phyloP scores from a whole-genome alignment of 495 filamentous ascomycete species.

The Penicillium pancosmium region DNA sequence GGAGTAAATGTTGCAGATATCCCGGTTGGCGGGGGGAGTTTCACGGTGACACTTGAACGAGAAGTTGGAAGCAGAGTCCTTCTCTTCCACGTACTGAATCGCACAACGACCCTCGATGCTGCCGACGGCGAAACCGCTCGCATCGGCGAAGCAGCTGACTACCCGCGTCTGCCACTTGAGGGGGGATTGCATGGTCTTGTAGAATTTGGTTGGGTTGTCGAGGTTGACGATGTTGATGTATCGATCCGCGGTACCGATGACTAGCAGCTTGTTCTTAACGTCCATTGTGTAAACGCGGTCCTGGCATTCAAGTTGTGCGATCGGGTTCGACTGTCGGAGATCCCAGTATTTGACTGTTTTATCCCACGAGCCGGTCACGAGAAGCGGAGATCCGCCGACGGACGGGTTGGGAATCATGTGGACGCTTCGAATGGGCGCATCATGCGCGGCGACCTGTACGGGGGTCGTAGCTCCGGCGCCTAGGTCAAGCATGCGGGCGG shows the following conservation, averaged over 20 bases:
- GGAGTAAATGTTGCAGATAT: constrained; percentile 78
- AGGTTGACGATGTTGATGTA: constrained; percentile 88
- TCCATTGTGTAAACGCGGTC: constrained; percentile 91
- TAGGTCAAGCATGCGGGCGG: constrained; percentile 77
- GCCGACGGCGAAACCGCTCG: constrained; percentile 81
- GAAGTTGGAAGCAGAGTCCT: constrained; percentile 80
- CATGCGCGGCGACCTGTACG: constrained; percentile 74
- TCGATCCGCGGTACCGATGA: constrained; percentile 82
- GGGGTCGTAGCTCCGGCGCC: constrained; percentile 52
- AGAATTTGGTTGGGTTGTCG: constrained; percentile 73
- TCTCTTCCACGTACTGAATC: constrained; percentile 87
- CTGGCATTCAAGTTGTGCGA: constrained; percentile 66
- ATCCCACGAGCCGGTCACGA: constrained; percentile 94
- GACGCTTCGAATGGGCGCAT: constrained; percentile 75
- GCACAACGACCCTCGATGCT: constrained; percentile 89
- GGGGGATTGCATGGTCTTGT: constrained; percentile 81
- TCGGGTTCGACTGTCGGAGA: constrained; percentile 64
- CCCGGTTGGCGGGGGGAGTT: constrained; percentile 60
- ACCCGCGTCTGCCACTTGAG: constrained; percentile 88
- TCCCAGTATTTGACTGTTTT: constrained; percentile 98
- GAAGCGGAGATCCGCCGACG: constrained; percentile 59
- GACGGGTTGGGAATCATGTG: constrained; percentile 66
- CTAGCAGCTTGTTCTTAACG: constrained; percentile 74
- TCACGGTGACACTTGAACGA: constrained; percentile 94
- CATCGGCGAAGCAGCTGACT: constrained; percentile 82